Conservation (phyloP, 2,329 filamentous ascomycete genomes). For the Canariomyces notabilis region DNA sequence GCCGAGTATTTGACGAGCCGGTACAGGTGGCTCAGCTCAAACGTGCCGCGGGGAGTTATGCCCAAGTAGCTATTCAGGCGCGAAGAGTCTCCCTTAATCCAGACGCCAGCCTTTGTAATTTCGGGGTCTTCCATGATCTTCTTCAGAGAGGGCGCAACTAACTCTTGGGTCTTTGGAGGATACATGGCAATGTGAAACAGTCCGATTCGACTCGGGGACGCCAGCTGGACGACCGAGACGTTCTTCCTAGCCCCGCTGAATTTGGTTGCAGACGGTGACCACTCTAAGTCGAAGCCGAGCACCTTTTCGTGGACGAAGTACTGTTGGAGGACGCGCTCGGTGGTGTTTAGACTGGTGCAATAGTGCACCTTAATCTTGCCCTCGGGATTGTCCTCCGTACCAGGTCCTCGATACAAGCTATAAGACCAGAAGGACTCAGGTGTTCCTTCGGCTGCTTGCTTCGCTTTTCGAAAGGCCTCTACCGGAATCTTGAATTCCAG, state of each 20-base stretch:
- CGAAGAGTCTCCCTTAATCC: conserved; percentile 65
- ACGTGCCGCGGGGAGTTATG: conserved; percentile 60
- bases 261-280: conserved; percentile 53
- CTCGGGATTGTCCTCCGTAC: conserved; percentile 34
- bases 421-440: conserved; percentile 63
- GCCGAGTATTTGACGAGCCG: conserved; percentile 66
- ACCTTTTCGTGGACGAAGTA: conserved; percentile 65
- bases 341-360: conserved; percentile 61
- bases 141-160: conserved; percentile 67
- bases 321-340: conserved; percentile 59
- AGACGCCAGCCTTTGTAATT: conserved; percentile 72
- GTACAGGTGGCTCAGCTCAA: conserved; percentile 81
- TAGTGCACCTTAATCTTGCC: conserved; percentile 68
- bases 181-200: conserved; percentile 76
- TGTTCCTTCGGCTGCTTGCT: conserved; percentile 39
- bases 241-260: conserved; percentile 55
- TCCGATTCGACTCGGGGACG: conserved; percentile 68
- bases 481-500: conserved; percentile 44
- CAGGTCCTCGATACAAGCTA: conserved; percentile 56
- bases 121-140: conserved; percentile 65
- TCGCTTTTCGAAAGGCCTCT: conserved; percentile 44
- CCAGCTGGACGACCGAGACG: conserved; percentile 78
- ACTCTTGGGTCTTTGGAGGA: conserved; percentile 43
- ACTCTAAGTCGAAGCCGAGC: conserved; percentile 89
- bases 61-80: conserved; percentile 62